phyloP scores from a whole-genome alignment of 2,329 filamentous ascomycete genomes.

The Polytolypa hystricis region DNA sequence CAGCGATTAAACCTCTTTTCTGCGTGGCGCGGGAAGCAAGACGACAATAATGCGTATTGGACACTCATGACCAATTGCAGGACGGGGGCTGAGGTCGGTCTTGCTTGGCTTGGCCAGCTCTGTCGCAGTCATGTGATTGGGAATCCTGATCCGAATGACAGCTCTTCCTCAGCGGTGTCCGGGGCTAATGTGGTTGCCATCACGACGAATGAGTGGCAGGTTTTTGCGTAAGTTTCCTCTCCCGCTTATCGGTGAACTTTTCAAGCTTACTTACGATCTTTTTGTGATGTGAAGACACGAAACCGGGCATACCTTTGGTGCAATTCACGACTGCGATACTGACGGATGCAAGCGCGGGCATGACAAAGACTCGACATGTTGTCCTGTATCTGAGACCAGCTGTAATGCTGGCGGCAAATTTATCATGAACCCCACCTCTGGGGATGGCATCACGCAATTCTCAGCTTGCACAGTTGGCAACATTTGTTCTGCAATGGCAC shows the following conservation, averaged over 20 bases:
- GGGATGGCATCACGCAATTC: slow-evolving; percentile 61
- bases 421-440: slow-evolving; percentile 94
- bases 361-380: slow-evolving; percentile 57
- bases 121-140: slow-evolving; percentile 36
- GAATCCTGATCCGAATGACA: slow-evolving; percentile 5
- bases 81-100: slow-evolving; percentile 70
- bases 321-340: slow-evolving; percentile 78
- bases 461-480: slow-evolving; percentile 86
- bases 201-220: slow-evolving; percentile 78
- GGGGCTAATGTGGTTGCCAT: slow-evolving; percentile 81
- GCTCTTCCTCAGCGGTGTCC: slow-evolving; percentile 55
- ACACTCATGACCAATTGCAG: slow-evolving; percentile 71
- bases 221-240: slow-evolving; percentile 51
- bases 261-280: neutral
- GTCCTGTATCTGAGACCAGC: slow-evolving; percentile 54
- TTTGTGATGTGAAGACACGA: slow-evolving; percentile 47
- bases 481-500: slow-evolving; percentile 74
- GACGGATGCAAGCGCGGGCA: slow-evolving; percentile 55
- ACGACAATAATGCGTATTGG: slow-evolving; percentile 85
- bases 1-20: slow-evolving; percentile 81
- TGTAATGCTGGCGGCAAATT: slow-evolving; percentile 71
- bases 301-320: slow-evolving; percentile 84
- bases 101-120: slow-evolving; percentile 82
- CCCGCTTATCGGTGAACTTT: neutral
- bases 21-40: slow-evolving; percentile 65